Evolutionary conservation across 352 stramenopile species (phyloP).

Genomic region (Phytophthora citricola): DNA sequence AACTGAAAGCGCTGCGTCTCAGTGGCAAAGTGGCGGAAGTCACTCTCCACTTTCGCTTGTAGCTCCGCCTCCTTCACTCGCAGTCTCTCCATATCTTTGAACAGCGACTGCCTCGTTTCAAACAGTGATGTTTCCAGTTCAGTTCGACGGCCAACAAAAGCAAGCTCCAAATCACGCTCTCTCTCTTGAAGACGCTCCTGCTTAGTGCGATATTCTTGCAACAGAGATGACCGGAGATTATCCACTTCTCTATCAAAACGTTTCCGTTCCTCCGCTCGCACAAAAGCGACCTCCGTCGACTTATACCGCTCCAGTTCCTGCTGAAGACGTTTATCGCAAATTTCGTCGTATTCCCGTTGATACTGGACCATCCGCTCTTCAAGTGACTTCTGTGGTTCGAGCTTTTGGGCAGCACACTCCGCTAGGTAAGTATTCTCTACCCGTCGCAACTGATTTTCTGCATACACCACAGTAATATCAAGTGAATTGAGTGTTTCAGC

Average conservation of each 20-base stretch:
- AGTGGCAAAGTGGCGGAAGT: slow-evolving; percentile 51
- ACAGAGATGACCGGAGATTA: slow-evolving; percentile 41
- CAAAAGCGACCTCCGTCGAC: slow-evolving; percentile 55
- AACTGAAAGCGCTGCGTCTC: slow-evolving; percentile 58
- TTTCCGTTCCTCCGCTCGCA: slow-evolving; percentile 69
- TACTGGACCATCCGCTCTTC: slow-evolving; percentile 76
- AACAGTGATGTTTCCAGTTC: slow-evolving; percentile 75
- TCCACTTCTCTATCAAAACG: slow-evolving; percentile 61
- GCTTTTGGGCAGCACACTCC: slow-evolving; percentile 48
- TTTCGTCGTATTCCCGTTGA: slow-evolving; percentile 68
- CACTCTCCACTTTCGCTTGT: slow-evolving; percentile 51
- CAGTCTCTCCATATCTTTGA: slow-evolving; percentile 71
- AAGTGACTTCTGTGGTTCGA: slow-evolving; percentile 43
- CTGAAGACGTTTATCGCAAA: slow-evolving; percentile 58
- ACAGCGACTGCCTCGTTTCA: slow-evolving; percentile 64
- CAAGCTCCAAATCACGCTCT: slow-evolving; percentile 68
- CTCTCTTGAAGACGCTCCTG: slow-evolving; percentile 56
- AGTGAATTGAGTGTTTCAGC: background rate
- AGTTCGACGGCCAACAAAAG: slow-evolving; percentile 52
- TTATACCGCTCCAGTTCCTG: slow-evolving; percentile 68
- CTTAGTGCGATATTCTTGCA: slow-evolving; percentile 60
- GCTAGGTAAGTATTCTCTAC: slow-evolving; percentile 70
- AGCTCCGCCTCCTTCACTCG: slow-evolving; percentile 60
- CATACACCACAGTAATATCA: background rate
- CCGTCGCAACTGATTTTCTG: slow-evolving; percentile 70